Evolutionary conservation across 2,329 filamentous ascomycete genomes (phyloP).

Genomic region (Thyridium curvatum): DNA sequence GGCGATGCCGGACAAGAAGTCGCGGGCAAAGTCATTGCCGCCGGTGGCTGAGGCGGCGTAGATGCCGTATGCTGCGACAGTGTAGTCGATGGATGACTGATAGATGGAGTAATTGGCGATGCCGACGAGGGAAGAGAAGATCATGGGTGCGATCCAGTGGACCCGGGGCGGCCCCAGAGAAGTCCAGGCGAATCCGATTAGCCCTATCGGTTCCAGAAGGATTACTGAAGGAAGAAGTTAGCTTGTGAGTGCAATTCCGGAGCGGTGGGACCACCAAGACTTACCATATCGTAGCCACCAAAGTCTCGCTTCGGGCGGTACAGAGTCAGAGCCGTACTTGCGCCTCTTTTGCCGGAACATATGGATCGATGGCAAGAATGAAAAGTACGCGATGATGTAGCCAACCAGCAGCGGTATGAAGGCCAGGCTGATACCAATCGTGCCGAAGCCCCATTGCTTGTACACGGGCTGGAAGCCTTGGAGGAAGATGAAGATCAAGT

Average conservation of each 20-base stretch:
- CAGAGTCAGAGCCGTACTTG: constrained; percentile 31
- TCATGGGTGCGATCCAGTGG: constrained; percentile 57
- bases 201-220: constrained; percentile 51
- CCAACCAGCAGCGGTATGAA: constrained; percentile 25
- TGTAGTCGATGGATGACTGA: constrained; percentile 63
- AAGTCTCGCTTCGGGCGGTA: constrained; percentile 47
- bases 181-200: constrained; percentile 58
- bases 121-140: constrained; percentile 53
- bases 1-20: constrained; percentile 58
- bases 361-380: constrained; percentile 48
- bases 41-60: constrained; percentile 62
- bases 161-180: constrained; percentile 42
- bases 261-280: neutral
- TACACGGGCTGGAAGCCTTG: constrained; percentile 57
- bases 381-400: constrained; percentile 52
- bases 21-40: constrained; percentile 55
- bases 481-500: constrained; percentile 61
- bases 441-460: constrained; percentile 50
- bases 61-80: constrained; percentile 60
- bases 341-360: constrained; percentile 27
- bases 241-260: too few relatives aligned
- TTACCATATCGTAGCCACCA: constrained; percentile 46
- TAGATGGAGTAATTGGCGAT: constrained; percentile 60
- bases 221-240: constrained; percentile 31
- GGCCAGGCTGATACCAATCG: constrained; percentile 13